phyloP scores from a whole-genome alignment of 1,284 basidiomycete genomes.

The Stygiomarasmius scandens region DNA sequence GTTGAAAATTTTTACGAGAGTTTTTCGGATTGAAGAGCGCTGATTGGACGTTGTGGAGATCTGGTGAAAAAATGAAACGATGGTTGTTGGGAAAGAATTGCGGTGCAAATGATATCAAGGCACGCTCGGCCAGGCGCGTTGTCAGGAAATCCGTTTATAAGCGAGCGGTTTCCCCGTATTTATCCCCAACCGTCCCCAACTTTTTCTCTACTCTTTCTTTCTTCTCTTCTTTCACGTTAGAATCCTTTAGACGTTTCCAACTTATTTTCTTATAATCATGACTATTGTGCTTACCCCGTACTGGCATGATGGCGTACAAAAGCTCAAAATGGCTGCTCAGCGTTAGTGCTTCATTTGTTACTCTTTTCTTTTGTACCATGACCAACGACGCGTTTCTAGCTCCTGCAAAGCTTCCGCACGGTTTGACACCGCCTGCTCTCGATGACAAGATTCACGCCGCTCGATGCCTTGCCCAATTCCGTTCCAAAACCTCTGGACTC shows the following conservation, averaged over 20 bases:
- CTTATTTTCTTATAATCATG: slow-evolving; percentile 38
- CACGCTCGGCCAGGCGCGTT: background rate
- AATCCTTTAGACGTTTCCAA: background rate
- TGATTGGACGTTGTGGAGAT: too few relatives aligned
- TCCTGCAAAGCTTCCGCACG: slow-evolving; percentile 50
- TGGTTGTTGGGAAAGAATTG: background rate
- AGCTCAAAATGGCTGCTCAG: slow-evolving; percentile 60
- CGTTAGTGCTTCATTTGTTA: slow-evolving; percentile 44
- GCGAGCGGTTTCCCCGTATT: background rate
- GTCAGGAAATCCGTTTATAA: background rate
- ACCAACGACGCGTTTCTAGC: slow-evolving; percentile 37
- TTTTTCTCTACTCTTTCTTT: background rate
- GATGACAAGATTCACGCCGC: slow-evolving; percentile 56
- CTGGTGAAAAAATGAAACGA: background rate
- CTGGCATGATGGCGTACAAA: slow-evolving; percentile 68
- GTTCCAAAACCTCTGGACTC: slow-evolving; percentile 71
- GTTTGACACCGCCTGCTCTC: slow-evolving; percentile 67
- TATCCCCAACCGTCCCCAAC: background rate
- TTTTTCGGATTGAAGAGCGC: too few relatives aligned
- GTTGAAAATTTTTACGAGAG: too few relatives aligned
- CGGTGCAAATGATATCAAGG: background rate
- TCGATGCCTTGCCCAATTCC: slow-evolving; percentile 70
- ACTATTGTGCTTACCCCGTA: slow-evolving; percentile 71
- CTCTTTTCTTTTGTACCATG: slow-evolving; percentile 16
- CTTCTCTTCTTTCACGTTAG: background rate